These are phyloP conservation scores for Phaseolus lunatus DNA, from an alignment of 306 rosid genomes.

Conservation along the genomic window DNA sequence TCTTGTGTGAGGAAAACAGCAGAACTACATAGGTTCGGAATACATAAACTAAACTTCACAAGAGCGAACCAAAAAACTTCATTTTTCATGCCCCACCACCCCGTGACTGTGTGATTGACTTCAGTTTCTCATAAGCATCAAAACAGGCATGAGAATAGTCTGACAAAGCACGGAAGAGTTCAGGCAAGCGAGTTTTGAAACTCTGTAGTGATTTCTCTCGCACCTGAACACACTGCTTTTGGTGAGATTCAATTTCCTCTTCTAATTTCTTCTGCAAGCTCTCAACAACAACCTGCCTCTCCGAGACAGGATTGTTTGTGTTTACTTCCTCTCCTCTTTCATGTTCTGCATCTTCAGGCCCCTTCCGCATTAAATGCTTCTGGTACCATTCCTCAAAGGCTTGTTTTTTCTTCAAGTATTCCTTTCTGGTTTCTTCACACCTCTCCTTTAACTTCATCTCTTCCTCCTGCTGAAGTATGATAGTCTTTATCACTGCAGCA, in stretches of 20 bases:
- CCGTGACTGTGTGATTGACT: constrained; percentile 49
- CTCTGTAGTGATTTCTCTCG: constrained; percentile 78
- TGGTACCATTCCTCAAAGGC: constrained; percentile 81
- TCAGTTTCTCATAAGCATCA: constrained; percentile 65
- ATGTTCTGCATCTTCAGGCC: constrained; percentile 56
- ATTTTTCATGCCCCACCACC: constrained; percentile 49
- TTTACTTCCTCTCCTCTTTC: constrained; percentile 72
- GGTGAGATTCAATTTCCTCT: constrained; percentile 74
- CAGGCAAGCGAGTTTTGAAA: constrained; percentile 82
- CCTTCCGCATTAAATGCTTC: constrained; percentile 61
- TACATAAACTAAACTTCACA: constrained; percentile 39
- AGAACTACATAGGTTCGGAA: constrained; percentile 23
- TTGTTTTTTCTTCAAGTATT: constrained; percentile 63
- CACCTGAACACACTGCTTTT: constrained; percentile 71
- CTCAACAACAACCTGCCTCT: constrained; percentile 69
- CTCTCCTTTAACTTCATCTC: constrained; percentile 84
- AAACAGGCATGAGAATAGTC: constrained; percentile 65
- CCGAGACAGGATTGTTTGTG: constrained; percentile 62
- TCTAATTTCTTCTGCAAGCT: constrained; percentile 80
- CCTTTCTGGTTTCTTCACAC: constrained; percentile 74
- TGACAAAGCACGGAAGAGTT: constrained; percentile 74
- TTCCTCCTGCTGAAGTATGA: constrained; percentile 77
- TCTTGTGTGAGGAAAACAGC: constrained; percentile 41
- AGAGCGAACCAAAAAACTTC: constrained; percentile 23
- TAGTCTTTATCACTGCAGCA: constrained; percentile 75